Conservation (phyloP, 768 basidiomycete genomes). For the Tephrocybe sp. region DNA sequence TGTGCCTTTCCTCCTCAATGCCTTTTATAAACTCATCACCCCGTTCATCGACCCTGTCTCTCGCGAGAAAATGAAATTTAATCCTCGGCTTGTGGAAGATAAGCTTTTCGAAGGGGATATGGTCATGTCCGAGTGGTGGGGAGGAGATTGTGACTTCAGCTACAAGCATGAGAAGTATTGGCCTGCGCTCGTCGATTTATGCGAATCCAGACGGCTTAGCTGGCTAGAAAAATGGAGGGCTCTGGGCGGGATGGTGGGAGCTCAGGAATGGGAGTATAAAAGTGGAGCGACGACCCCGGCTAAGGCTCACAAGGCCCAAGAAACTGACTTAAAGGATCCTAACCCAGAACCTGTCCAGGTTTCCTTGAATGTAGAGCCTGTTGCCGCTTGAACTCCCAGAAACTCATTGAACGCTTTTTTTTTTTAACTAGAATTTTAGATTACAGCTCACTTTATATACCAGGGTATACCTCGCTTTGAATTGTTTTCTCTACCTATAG, state of each 20-base stretch:
- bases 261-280: constrained; percentile 83
- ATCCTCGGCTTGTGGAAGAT: constrained; percentile 64
- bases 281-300: constrained; percentile 7
- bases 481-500: too few relatives aligned
- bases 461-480: too few relatives aligned
- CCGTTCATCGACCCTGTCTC: constrained; percentile 87
- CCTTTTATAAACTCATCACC: constrained; percentile 76
- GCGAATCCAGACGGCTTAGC: constrained; percentile 45
- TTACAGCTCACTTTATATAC: too few relatives aligned
- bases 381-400: neutral
- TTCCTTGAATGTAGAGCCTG: neutral
- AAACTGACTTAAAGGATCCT: constrained; percentile 3
- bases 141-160: constrained; percentile 63
- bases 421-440: neutral
- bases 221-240: constrained; percentile 65
- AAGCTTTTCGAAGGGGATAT: constrained; percentile 68
- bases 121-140: constrained; percentile 72
- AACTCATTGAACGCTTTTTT: neutral
- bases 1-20: constrained; percentile 74
- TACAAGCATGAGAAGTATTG: constrained; percentile 80
- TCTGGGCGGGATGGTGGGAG: constrained; percentile 68
- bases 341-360: too few relatives aligned
- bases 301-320: neutral
- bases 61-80: constrained; percentile 72
- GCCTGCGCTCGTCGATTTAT: constrained; percentile 58